Evolutionary conservation across 179 eudicot genomes (phyloP).

Genomic region (Beta macrorhiza): DNA sequence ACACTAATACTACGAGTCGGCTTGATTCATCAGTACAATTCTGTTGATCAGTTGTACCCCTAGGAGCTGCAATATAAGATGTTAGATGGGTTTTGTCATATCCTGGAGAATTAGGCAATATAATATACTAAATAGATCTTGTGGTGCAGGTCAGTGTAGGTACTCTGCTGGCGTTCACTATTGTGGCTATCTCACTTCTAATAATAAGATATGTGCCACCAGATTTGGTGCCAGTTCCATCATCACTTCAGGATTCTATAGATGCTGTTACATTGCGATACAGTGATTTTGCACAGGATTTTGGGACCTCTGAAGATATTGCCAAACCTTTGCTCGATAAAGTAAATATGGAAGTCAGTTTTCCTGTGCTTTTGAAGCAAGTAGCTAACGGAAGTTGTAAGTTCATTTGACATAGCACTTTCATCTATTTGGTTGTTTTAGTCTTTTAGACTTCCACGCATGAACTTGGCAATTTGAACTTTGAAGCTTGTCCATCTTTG

Average conservation of each 20-base stretch:
- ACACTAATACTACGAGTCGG: not conserved
- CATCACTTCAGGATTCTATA: slow-evolving; percentile 82
- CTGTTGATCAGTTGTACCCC: not conserved
- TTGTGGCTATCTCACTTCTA: slow-evolving; percentile 86
- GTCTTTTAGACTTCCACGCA: not conserved
- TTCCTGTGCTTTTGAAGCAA: slow-evolving; percentile 60
- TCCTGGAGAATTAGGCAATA: not conserved
- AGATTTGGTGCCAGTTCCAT: slow-evolving; percentile 75
- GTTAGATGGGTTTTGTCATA: slow-evolving; percentile 5
- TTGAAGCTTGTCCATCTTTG: not conserved
- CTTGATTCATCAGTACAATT: not conserved
- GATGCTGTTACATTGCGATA: slow-evolving; percentile 65
- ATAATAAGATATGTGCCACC: slow-evolving; percentile 93
- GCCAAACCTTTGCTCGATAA: slow-evolving; percentile 43
- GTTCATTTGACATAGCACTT: slow-evolving; percentile 27
- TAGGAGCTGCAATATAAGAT: not conserved
- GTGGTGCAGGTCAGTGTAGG: slow-evolving; percentile 86
- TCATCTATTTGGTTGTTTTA: slow-evolving; percentile 11
- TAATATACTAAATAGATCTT: slow-evolving; percentile 4
- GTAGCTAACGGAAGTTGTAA: slow-evolving; percentile 58
- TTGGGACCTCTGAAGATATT: slow-evolving; percentile 32
- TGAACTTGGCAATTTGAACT: slow-evolving; percentile 1
- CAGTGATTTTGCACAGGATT: slow-evolving; percentile 31
- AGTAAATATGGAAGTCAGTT: slow-evolving; percentile 27
- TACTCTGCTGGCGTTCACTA: slow-evolving; percentile 89